phyloP scores from a whole-genome alignment of 768 basidiomycete species.

The Leccinum uliginosum region DNA sequence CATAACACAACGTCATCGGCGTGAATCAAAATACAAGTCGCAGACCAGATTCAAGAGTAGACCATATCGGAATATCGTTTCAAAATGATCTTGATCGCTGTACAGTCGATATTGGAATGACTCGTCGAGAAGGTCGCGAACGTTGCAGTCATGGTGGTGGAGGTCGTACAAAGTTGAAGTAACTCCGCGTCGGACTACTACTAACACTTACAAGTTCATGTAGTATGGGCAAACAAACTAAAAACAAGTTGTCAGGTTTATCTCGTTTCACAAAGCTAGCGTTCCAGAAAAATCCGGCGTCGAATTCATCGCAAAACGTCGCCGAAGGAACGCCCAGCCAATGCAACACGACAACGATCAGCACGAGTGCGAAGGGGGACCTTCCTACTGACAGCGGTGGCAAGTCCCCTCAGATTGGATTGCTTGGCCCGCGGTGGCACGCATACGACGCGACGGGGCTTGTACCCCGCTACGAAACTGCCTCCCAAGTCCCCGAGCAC shows the following conservation, averaged over 20 bases:
- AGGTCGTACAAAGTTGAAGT: not conserved
- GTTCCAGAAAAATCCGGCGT: slow-evolving; percentile 23
- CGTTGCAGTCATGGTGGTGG: not conserved
- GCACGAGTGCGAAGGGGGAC: not conserved
- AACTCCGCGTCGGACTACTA: slow-evolving; percentile 10
- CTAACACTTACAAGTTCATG: not conserved
- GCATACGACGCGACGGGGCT: slow-evolving; percentile 68
- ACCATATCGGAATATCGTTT: not conserved
- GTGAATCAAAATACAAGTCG: slow-evolving; percentile 6
- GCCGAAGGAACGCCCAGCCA: not conserved
- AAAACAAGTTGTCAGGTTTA: slow-evolving; percentile 36
- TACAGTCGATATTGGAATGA: not conserved
- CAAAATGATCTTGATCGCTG: not conserved
- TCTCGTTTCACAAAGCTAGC: slow-evolving; percentile 40
- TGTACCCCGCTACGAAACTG: slow-evolving; percentile 64
- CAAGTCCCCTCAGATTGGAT: slow-evolving; percentile 23
- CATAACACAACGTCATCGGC: not conserved
- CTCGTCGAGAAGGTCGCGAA: not conserved
- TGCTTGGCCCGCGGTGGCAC: slow-evolving; percentile 29
- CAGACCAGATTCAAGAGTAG: not conserved
- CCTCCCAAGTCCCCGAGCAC: slow-evolving; percentile 67
- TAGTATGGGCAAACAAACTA: slow-evolving; percentile 41
- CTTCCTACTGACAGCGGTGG: not conserved
- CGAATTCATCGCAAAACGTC: slow-evolving; percentile 5
- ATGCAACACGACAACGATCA: not conserved